Conservation (phyloP, 2,329 filamentous ascomycete species). For the Venturia asperata region DNA sequence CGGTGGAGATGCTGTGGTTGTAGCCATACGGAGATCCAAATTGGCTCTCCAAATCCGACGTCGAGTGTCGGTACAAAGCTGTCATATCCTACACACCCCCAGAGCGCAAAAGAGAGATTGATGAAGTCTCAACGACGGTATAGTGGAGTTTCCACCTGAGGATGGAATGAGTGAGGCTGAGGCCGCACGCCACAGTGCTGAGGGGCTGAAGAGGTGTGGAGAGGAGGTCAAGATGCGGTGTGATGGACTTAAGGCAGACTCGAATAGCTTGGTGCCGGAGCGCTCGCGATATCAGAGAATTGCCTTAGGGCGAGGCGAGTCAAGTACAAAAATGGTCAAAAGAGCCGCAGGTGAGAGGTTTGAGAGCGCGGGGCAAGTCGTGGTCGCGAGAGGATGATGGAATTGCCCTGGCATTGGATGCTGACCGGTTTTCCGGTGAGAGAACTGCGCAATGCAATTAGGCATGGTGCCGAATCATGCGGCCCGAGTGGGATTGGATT, state of each 20-base stretch:
- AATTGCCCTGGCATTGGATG: constrained; percentile 1
- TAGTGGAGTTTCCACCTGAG: not conserved
- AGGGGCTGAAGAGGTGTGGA: not conserved
- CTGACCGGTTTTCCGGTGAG: not conserved
- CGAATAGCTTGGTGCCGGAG: not conserved
- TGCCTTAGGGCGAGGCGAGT: constrained; percentile 9
- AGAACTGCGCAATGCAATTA: not conserved
- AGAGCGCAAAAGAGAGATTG: not conserved
- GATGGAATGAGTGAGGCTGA: not conserved
- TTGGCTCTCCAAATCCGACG: not conserved
- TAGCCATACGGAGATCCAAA: constrained; percentile 7
- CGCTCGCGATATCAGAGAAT: not conserved
- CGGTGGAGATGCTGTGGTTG: not conserved
- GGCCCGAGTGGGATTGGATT: not conserved
- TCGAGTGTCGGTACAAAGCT: not conserved
- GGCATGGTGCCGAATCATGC: not conserved
- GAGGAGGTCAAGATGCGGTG: not conserved
- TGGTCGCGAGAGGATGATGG: not conserved
- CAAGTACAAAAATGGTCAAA: not conserved
- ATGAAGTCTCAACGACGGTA: not conserved
- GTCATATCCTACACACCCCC: constrained; percentile 5
- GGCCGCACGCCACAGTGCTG: constrained; percentile 11
- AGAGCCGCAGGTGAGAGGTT: not conserved
- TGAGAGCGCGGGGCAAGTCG: not conserved
- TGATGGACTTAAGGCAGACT: constrained; percentile 4